Percentiles rank a stretch among this genome's conserved stretches.
Evolutionary conservation across 495 filamentous ascomycete species (phyloP).

Genomic region (Penicillium diatomitis): DNA sequence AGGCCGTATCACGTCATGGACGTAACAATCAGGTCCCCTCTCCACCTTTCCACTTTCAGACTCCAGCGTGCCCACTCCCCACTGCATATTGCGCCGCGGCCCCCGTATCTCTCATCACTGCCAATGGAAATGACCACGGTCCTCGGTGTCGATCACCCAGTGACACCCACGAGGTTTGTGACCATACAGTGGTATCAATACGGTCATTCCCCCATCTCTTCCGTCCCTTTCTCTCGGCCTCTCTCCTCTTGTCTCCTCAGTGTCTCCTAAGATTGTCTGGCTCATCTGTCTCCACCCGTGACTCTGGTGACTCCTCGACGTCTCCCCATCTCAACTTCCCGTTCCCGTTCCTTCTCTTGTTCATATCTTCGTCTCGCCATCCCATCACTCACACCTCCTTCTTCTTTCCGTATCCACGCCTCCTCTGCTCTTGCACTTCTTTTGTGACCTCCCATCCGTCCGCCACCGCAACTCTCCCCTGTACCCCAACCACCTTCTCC

Average conservation of each 20-base stretch:
- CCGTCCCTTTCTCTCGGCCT: slow-evolving; percentile 14
- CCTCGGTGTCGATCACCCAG: background rate
- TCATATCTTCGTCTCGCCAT: slow-evolving; percentile 7
- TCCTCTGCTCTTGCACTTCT: slow-evolving; percentile 10
- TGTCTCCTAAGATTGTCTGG: background rate
- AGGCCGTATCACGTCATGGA: too few species aligned
- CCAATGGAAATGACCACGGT: slow-evolving; percentile 9
- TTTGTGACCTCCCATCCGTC: slow-evolving; percentile 18
- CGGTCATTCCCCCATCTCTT: slow-evolving; percentile 3
- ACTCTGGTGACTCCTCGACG: slow-evolving; percentile 13
- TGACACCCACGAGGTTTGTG: slow-evolving; percentile 7
- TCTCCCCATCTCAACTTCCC: slow-evolving; percentile 6
- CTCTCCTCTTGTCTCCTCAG: slow-evolving; percentile 4
- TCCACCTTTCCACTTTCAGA: too few species aligned
- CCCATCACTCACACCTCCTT: background rate
- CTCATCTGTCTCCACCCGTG: slow-evolving; percentile 16
- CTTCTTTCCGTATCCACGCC: slow-evolving; percentile 1
- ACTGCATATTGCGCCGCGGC: background rate
- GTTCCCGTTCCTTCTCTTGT: slow-evolving; percentile 8
- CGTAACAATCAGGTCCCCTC: too few species aligned
- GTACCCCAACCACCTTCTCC: slow-evolving; percentile 6
- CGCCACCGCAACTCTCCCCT: slow-evolving; percentile 10
- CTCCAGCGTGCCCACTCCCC: background rate
- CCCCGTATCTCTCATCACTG: background rate
- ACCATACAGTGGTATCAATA: background rate